Percentiles rank a stretch among this genome's conserved stretches.
These are phyloP conservation scores for Podospora sp. DNA, from an alignment of 495 filamentous ascomycete species.

Conservation along the genomic window DNA sequence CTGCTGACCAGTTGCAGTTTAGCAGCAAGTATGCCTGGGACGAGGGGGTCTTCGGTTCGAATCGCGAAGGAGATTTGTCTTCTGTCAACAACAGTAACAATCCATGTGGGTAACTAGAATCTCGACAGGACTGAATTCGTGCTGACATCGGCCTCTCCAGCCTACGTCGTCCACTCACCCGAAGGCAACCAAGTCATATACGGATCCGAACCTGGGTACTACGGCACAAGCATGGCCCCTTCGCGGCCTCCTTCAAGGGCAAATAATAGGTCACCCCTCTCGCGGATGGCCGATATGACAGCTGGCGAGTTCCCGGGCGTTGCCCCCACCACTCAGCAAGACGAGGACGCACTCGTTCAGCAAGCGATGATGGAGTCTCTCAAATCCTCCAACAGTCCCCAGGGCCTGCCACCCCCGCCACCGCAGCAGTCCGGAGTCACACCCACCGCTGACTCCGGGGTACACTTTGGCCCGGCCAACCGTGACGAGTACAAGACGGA, in stretches of 20 bases:
- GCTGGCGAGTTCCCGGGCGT: conserved; percentile 29
- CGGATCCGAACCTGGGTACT: conserved; percentile 42
- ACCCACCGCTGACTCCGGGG: conserved; percentile 33
- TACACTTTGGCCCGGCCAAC: conserved; percentile 72
- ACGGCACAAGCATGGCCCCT: conserved; percentile 50
- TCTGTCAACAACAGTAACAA: background rate
- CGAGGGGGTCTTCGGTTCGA: conserved; percentile 47
- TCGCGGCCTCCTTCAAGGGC: conserved; percentile 72
- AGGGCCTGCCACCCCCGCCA: conserved; percentile 41
- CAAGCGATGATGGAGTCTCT: conserved; percentile 30
- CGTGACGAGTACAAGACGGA: conserved; percentile 69
- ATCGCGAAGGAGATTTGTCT: conserved; percentile 45
- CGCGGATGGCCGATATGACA: conserved; percentile 43
- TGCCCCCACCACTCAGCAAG: conserved; percentile 26
- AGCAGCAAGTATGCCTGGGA: conserved; percentile 47
- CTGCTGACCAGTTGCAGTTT: background rate
- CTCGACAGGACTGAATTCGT: conserved; percentile 23
- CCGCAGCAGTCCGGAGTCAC: conserved; percentile 50
- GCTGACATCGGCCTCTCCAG: conserved; percentile 33
- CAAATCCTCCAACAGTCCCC: conserved; percentile 13
- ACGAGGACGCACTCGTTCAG: conserved; percentile 44
- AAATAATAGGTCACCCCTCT: conserved; percentile 53
- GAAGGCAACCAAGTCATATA: conserved; percentile 48
- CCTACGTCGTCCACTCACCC: conserved; percentile 59
- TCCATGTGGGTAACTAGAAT: conserved; percentile 16